phyloP scores from a whole-genome alignment of 2,329 filamentous ascomycete genomes.

The Cordyceps cateniannulata region DNA sequence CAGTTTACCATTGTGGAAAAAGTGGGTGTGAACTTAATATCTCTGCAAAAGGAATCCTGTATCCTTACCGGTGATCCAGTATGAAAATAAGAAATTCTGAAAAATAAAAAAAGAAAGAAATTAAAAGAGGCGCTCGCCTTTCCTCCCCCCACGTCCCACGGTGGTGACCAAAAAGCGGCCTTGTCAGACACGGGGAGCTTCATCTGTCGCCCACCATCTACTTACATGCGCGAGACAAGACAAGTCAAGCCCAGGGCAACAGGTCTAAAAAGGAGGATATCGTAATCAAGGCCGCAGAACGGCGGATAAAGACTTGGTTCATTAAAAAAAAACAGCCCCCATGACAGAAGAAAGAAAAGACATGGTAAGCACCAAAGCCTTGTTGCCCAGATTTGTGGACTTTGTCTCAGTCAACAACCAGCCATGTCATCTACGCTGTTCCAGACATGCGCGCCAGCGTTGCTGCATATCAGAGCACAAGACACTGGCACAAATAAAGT shows the following conservation, averaged over 20 bases:
- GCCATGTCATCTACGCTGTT: conserved; percentile 12
- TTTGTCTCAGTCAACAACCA: conserved; percentile 9
- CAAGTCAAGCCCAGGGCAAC: neutral
- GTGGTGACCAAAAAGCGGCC: neutral
- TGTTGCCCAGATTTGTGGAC: conserved; percentile 8
- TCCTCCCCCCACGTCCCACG: neutral
- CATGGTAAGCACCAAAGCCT: neutral
- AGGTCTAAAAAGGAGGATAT: neutral
- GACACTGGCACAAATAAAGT: conserved; percentile 7
- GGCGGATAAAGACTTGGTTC: neutral
- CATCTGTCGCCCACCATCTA: neutral
- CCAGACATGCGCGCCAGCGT: conserved; percentile 11
- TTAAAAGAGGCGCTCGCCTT: neutral
- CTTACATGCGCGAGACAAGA: neutral
- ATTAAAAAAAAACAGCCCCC: neutral
- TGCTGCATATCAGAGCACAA: conserved; percentile 10
- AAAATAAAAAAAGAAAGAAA: neutral
- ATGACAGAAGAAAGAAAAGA: neutral
- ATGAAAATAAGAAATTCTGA: neutral
- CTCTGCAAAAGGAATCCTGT: neutral
- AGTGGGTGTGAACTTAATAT: conserved; percentile 12
- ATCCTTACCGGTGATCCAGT: conserved; percentile 10
- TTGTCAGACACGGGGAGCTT: conserved; percentile 3
- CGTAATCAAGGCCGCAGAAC: neutral
- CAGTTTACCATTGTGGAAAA: conserved; percentile 4